A percentile compares a stretch with the other conserved stretches of the same genome.
phyloP scores from a whole-genome alignment of 2,329 filamentous ascomycete species.

The Penicillium hordei region DNA sequence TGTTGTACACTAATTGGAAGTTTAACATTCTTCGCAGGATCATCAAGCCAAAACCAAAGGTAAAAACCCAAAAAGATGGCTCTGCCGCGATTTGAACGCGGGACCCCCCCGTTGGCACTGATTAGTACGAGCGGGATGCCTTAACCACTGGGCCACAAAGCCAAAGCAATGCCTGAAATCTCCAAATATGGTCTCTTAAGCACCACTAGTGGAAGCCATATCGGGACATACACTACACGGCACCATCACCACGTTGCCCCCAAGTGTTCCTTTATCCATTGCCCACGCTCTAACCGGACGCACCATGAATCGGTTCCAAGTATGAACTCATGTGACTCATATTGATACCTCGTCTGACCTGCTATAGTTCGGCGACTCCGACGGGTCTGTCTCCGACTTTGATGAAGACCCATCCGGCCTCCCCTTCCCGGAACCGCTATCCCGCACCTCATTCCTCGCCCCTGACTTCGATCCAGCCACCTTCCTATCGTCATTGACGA shows the following conservation, averaged over 20 bases:
- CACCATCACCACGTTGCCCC: constrained; percentile 18
- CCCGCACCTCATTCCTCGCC: constrained; percentile 77
- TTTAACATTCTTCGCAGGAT: neutral
- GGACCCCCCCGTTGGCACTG: neutral
- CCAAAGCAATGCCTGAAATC: neutral
- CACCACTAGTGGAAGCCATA: neutral
- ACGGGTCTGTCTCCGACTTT: constrained; percentile 49
- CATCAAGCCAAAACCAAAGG: too few relatives aligned
- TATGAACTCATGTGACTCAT: constrained; percentile 21
- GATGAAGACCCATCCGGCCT: constrained; percentile 66
- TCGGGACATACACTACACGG: constrained; percentile 1
- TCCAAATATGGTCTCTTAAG: too few relatives aligned
- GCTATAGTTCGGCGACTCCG: constrained; percentile 45
- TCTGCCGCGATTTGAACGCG: neutral
- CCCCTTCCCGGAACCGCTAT: constrained; percentile 83
- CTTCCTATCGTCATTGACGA: constrained; percentile 79
- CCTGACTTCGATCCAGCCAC: constrained; percentile 73
- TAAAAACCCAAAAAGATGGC: neutral
- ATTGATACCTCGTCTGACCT: neutral
- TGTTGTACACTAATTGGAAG: too few relatives aligned
- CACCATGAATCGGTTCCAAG: constrained; percentile 37
- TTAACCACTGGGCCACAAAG: neutral
- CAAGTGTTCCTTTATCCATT: constrained; percentile 10
- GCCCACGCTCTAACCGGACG: constrained; percentile 3
- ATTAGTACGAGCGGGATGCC: neutral